Evolutionary conservation across 768 basidiomycete genomes (phyloP).

Genomic region (Xerocomellus amylosporus): DNA sequence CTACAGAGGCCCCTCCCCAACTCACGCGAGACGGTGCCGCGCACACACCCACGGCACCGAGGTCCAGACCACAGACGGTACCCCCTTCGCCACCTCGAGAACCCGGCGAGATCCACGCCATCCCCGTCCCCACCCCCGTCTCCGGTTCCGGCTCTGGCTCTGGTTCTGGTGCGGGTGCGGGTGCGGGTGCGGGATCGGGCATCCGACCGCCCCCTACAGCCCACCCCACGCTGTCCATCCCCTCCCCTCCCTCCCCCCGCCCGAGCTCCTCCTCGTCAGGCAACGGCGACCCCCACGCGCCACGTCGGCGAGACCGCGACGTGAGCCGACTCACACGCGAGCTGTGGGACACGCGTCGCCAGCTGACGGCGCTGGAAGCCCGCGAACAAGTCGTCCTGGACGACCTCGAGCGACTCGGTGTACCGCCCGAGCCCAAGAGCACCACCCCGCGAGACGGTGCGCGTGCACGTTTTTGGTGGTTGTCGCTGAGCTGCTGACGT

Average conservation of each 20-base stretch:
- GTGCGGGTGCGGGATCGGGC: no score
- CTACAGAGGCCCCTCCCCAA: background rate
- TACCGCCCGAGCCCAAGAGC: background rate
- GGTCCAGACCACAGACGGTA: background rate
- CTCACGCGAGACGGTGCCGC: background rate
- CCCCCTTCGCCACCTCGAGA: constrained; percentile 3
- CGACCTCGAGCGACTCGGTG: constrained; percentile 21
- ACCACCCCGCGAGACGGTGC: constrained; percentile 13
- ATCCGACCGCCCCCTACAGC: background rate
- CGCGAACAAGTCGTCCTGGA: constrained; percentile 25
- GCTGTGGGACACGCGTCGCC: constrained; percentile 28
- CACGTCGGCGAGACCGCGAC: constrained; percentile 1
- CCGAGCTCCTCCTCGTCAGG: background rate
- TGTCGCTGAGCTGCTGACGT: background rate
- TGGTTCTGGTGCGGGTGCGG: no score
- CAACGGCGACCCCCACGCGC: background rate
- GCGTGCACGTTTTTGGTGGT: background rate
- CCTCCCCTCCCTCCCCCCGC: background rate
- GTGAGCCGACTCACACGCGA: constrained; percentile 22
- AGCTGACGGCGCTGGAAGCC: constrained; percentile 20
- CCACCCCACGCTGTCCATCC: background rate
- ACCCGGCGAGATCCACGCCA: background rate
- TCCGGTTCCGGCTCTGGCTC: no score
- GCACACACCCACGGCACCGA: background rate
- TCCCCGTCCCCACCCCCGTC: background rate